phyloP scores from a whole-genome alignment of 306 rosid genomes.

The Vigna radiata region DNA sequence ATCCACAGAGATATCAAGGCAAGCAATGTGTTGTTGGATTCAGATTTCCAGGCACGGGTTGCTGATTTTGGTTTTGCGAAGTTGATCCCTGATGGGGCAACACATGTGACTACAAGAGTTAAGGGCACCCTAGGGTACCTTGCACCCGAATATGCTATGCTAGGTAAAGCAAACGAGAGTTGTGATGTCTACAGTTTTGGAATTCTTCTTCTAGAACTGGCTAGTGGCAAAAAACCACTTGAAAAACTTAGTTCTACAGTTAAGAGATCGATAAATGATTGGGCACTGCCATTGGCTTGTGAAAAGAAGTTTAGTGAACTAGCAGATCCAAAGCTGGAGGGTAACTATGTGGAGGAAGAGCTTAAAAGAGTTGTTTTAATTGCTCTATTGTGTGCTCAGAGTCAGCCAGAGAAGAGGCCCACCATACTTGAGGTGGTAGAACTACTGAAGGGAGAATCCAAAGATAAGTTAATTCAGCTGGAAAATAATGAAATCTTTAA shows the following conservation, averaged over 20 bases:
- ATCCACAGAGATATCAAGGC: constrained; percentile 94
- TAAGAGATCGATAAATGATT: constrained; percentile 76
- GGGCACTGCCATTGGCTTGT: constrained; percentile 90
- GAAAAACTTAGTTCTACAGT: constrained; percentile 59
- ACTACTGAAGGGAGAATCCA: constrained; percentile 76
- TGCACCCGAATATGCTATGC: constrained; percentile 95
- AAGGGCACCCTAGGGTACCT: constrained; percentile 99
- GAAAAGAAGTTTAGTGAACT: constrained; percentile 69
- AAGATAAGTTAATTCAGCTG: constrained; percentile 66
- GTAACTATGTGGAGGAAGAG: constrained; percentile 77
- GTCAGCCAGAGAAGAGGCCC: constrained; percentile 79
- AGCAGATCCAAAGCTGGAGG: constrained; percentile 84
- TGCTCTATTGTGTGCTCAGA: constrained; percentile 72
- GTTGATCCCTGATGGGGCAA: constrained; percentile 95
- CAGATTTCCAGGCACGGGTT: constrained; percentile 79
- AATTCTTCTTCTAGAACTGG: constrained; percentile 92
- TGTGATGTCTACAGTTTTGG: constrained; percentile 97
- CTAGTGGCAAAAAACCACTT: constrained; percentile 83
- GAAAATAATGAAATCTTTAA: constrained; percentile 75
- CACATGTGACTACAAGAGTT: constrained; percentile 95
- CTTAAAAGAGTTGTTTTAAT: constrained; percentile 79
- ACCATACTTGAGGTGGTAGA: constrained; percentile 83
- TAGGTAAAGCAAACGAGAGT: constrained; percentile 90
- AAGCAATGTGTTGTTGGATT: constrained; percentile 84
- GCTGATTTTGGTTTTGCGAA: constrained; percentile 98